Base-by-base conservation (phyloP, 352 stramenopile genomes). In the Globisporangium recalcitrans region DNA sequence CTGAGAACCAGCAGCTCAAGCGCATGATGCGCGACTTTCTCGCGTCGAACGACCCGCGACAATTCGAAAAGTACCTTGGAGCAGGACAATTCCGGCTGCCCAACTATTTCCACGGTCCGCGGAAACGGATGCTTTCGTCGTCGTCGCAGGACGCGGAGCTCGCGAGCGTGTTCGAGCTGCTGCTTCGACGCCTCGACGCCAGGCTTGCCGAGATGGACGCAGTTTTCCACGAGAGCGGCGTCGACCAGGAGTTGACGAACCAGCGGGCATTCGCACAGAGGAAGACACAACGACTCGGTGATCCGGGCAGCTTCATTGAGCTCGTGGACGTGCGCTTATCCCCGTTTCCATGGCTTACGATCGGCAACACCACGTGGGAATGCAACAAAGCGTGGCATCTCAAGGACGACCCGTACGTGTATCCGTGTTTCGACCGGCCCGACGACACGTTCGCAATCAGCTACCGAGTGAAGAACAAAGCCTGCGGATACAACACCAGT, bases 191-290 rank as follows among this genome's bases (percentile, higher is more conserved):
- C 1, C 22, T 67, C 7, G 61, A 67, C 24, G 36, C 27, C 10
- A 7, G n/a, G 9, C 52, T 51, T 13, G 52, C 61, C 3, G 29
- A 62, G 24, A 52, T 34, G 31, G 52, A 56, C 24, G 53, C 31
- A 2, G 53, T 67, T 9, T 57, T 62, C 14, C 26, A 13, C 22
- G 42, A 67, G 52, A 62, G 21, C 51, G 52, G 61, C 4, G 21
- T 67, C 22, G 24, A 67, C 54, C 21, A 31, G 27, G 22, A 34
- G 29, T 19, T 67, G 42, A 56, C 42, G 8, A 52, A 61, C 21
- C 36, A 31, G 19, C 52, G 59, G 7, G 58, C 61, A 34, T 62
- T 67, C n/a, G 61, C 52, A 5, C 40, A 62, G 53, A 67, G 53
- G 26, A 40, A 42, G 29, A 31, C 49, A 8, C 61, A 16, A 22